These are phyloP conservation scores for Quercus berberidifolia DNA, from an alignment of 306 rosid genomes.

Conservation along the genomic window DNA sequence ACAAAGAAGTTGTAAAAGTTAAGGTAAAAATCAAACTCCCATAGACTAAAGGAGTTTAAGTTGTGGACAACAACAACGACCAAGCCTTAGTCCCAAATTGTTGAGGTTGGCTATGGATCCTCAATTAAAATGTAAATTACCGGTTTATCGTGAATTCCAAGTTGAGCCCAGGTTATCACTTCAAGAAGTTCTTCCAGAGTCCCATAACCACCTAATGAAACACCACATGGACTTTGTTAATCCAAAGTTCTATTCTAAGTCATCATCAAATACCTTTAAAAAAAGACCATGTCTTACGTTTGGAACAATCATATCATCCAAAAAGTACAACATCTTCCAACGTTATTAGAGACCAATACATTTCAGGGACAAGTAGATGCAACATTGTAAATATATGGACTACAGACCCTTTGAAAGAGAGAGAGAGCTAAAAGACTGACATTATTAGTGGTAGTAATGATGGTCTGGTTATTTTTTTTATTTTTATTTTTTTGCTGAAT, in stretches of 20 bases:
- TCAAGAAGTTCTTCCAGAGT: slow-evolving; percentile 97
- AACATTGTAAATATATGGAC: not conserved
- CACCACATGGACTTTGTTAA: slow-evolving; percentile 9
- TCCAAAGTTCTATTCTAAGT: not conserved
- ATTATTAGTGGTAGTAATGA: not conserved
- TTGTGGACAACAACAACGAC: not conserved
- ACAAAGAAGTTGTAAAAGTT: not conserved
- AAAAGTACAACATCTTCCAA: not conserved
- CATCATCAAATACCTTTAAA: not conserved
- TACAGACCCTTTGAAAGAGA: not conserved
- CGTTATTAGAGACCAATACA: not conserved
- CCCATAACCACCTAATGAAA: slow-evolving; percentile 88
- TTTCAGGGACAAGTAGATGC: not conserved
- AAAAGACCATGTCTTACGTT: not conserved
- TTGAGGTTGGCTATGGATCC: too few relatives aligned
- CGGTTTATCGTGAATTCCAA: slow-evolving; percentile 98
- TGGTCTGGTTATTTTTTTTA: not conserved
- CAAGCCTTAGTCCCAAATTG: not conserved
- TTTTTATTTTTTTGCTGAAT: too few relatives aligned
- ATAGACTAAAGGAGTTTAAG: not conserved
- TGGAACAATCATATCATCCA: not conserved
- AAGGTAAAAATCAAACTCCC: not conserved
- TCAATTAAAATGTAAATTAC: slow-evolving; percentile 29
- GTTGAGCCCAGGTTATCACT: slow-evolving; percentile 99
- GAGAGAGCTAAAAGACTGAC: too few relatives aligned